Percentiles rank a stretch among this genome's conserved stretches.
Conservation (phyloP, 192 early-diverging fungal species). For the Mortierella hygrophila region DNA sequence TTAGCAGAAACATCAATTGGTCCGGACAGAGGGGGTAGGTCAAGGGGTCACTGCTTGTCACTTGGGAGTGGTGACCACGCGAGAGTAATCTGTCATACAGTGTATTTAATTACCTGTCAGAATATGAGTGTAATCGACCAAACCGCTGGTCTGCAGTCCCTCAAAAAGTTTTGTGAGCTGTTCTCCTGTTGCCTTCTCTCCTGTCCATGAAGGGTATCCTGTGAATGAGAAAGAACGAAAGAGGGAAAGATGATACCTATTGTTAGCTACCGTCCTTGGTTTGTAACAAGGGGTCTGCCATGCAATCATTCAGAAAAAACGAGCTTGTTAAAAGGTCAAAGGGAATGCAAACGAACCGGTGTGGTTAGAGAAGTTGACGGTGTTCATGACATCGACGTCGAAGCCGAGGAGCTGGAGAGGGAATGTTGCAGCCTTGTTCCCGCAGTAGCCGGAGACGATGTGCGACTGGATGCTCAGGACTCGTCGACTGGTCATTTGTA, state of each 20-base stretch:
- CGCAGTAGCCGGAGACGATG: slow-evolving; percentile 66
- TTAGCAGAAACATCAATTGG: neutral
- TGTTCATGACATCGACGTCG: slow-evolving; percentile 94
- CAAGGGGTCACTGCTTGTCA: neutral
- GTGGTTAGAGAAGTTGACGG: slow-evolving; percentile 96
- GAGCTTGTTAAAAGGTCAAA: neutral
- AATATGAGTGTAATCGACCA: slow-evolving; percentile 84
- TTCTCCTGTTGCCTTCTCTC: slow-evolving; percentile 71
- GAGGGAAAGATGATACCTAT: neutral
- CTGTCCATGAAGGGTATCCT: slow-evolving; percentile 84
- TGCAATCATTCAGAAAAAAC: neutral
- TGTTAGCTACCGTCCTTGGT: neutral
- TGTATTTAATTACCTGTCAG: slow-evolving; percentile 71
- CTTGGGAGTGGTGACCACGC: neutral
- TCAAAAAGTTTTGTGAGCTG: slow-evolving; percentile 78
- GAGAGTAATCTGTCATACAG: neutral
- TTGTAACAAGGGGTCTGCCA: neutral
- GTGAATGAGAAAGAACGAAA: neutral
- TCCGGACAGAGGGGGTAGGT: neutral
- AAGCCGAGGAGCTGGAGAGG: slow-evolving; percentile 91
- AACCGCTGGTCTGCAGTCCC: slow-evolving; percentile 80
- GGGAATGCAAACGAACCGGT: slow-evolving; percentile 64
- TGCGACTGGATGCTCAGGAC: slow-evolving; percentile 68
- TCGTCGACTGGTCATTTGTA: slow-evolving; percentile 33
- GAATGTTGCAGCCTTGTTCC: slow-evolving; percentile 93